These are phyloP conservation scores for Pseudopyricularia cyperi DNA, from an alignment of 2,329 filamentous ascomycete genomes.

Conservation along the genomic window DNA sequence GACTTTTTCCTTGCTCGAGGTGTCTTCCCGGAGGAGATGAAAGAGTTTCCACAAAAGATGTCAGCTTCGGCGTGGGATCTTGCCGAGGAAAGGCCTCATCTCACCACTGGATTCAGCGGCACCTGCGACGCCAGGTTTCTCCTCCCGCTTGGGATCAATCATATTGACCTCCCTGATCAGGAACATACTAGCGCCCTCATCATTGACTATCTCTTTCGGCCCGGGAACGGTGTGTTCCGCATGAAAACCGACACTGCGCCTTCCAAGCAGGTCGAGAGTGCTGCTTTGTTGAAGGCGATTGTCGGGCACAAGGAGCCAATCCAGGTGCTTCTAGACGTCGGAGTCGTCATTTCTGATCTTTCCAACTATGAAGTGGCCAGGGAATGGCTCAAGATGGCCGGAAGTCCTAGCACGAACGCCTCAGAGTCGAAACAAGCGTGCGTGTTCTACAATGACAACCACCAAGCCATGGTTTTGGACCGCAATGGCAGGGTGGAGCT, in stretches of 20 bases:
- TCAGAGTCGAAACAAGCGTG: background rate
- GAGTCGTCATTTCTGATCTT: slow-evolving; percentile 55
- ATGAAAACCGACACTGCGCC: slow-evolving; percentile 17
- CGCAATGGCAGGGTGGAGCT: slow-evolving; percentile 28
- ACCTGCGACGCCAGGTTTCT: slow-evolving; percentile 51
- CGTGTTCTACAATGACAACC: slow-evolving; percentile 26
- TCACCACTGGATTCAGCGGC: slow-evolving; percentile 55
- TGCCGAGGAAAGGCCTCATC: slow-evolving; percentile 27
- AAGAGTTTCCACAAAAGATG: slow-evolving; percentile 50
- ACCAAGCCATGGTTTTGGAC: slow-evolving; percentile 41
- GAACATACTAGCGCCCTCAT: slow-evolving; percentile 57
- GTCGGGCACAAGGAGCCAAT: slow-evolving; percentile 21
- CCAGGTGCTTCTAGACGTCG: slow-evolving; percentile 56
- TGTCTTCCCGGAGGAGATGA: slow-evolving; percentile 48
- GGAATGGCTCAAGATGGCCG: slow-evolving; percentile 30
- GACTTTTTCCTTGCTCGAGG: slow-evolving; percentile 49
- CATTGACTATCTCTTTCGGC: slow-evolving; percentile 41
- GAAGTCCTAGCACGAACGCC: background rate
- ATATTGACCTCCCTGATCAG: slow-evolving; percentile 40
- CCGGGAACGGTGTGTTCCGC: slow-evolving; percentile 21
- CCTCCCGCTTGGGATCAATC: slow-evolving; percentile 41
- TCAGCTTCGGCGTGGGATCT: slow-evolving; percentile 58
- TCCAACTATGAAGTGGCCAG: slow-evolving; percentile 41
- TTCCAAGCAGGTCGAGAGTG: slow-evolving; percentile 11
- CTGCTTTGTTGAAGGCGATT: slow-evolving; percentile 26